Evolutionary conservation across 352 stramenopile genomes (phyloP), one percentile per base, ranked within the genome.

Genomic region (Pythium coloratum): DNA sequence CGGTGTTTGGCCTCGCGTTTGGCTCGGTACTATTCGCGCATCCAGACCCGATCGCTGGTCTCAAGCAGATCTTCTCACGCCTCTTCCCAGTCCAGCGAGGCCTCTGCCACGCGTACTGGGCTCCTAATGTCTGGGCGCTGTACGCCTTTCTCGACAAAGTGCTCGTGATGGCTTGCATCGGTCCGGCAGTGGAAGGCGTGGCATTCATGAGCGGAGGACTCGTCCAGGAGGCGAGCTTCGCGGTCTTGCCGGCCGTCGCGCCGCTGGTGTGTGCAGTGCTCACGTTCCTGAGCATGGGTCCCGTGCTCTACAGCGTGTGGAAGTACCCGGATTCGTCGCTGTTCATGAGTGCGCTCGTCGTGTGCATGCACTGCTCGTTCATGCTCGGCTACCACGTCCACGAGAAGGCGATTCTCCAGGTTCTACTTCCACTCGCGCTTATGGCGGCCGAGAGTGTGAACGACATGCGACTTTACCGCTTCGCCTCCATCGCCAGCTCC

Each of bases 321-420:
- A 81, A 78, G 55, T 90, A 92, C 66, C 85, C 87, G 2, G 81
- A 92, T 67, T 82, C 88, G 59, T 88, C 81, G 30, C 67, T 93
- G 6, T 95, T 94, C 64, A 92, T 90, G 55, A 88, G 73, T 30
- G 86, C 86, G 20, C 73, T 94, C 33, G 82, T 88, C 14, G 98
- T 97, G 70, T 97, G 82, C 70, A 97, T 96, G 74, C 80, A 98
- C 50, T 97, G 88, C 64, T 89, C 92, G 10, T 99, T 99, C 81
- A 90, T 99, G 75, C 71, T 99, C 26, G 96, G 96, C 24, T 99
- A 98, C 72, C 97, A 99, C 79, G 97, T 99, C n/a, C 97, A 99
- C 71, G 97, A 99, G 84, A 99, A 99, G 77, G 97, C 97, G 9
- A 98, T 99, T 54, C 80, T 99, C 8, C 85, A 94, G 54, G 87